phyloP scores from a whole-genome alignment of 2,329 filamentous ascomycete genomes.

The Diaporthe vaccinii region DNA sequence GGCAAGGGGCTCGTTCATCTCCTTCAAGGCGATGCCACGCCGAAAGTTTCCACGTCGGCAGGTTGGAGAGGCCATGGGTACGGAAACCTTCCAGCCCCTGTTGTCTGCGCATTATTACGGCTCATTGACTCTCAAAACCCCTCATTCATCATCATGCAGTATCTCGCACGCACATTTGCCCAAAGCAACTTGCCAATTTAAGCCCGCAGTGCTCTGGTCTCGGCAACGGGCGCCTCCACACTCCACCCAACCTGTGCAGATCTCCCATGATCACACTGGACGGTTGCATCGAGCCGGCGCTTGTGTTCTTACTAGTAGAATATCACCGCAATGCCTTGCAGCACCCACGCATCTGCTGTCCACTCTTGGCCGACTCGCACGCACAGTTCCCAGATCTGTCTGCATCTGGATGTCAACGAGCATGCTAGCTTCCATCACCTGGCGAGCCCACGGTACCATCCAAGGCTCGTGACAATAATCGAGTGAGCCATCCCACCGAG shows the following conservation, averaged over 20 bases:
- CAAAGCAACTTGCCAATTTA: slow-evolving; percentile 24
- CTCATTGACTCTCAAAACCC: slow-evolving; percentile 8
- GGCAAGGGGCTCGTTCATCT: slow-evolving; percentile 1
- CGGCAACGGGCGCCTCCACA: slow-evolving; percentile 24
- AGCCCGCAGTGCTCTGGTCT: slow-evolving; percentile 12
- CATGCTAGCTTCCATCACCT: slow-evolving; percentile 23
- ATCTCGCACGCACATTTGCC: slow-evolving; percentile 18
- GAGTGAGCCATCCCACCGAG: slow-evolving; percentile 11
- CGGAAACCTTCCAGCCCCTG: slow-evolving; percentile 7
- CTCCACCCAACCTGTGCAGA: slow-evolving; percentile 9
- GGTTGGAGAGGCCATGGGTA: not conserved
- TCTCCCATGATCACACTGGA: slow-evolving; percentile 30
- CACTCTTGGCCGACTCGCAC: not conserved
- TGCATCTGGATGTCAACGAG: not conserved
- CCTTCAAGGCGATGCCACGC: slow-evolving; percentile 2
- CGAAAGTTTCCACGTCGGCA: not conserved
- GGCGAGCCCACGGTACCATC: slow-evolving; percentile 34
- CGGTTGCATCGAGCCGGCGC: slow-evolving; percentile 24
- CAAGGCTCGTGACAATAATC: not conserved
- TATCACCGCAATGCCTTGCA: slow-evolving; percentile 23
- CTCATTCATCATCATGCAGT: slow-evolving; percentile 29
- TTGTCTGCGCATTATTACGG: not conserved
- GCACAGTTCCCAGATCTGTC: not conserved
- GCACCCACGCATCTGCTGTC: not conserved
- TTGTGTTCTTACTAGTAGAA: not conserved